Base-by-base conservation (phyloP, 176 grass and related monocot genomes). In the Eragrostis nindensis region DNA sequence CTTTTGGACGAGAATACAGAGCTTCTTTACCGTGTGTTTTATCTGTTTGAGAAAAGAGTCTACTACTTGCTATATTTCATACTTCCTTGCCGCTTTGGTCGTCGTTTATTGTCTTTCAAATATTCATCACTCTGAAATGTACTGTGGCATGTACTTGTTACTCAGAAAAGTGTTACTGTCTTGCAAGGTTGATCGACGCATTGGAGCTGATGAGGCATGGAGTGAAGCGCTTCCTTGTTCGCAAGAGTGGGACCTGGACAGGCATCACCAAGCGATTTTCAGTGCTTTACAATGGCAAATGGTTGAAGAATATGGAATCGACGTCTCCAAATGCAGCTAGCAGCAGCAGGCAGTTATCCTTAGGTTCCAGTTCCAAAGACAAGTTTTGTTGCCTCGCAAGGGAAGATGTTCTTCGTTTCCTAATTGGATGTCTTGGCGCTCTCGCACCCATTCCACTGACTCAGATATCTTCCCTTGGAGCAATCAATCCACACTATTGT, bases 171-270 rank as follows among this genome's bases (percentile, higher is more conserved):
- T 75, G 67, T 2, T 67, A 16, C 72, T 86, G 27, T 25, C 19
- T 50, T 71, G 17, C 43, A 59, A 98, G 95, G 92, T 91, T 98
- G 88, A 98, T 98, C 30, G 95, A 98, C 32, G 92, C 90, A 64
- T 73, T 98, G 59, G 95, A 98, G 29, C 70, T 98, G 81, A 98
- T 98, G 95, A 98, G 86, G 74, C 86, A 94, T 83, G 95, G 95
- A 83, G 90, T 92, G 71, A 92, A 90, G 77, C 92, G 88, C 72
- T 74, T 98, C 70, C 90, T 98, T 43, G 92, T 98, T 66, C 95
- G 95, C 78, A 94, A 98, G 83, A 98, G 78, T 76, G 79, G 83
- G 29, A 73, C 81, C 6, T 98, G 92, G 92, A 88, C 52, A 85
- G 95, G 95, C 65, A 75, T 98, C 41, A 90, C 86, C 67, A 98